A percentile compares a stretch with the other conserved stretches of the same genome.
Evolutionary conservation across 768 basidiomycete genomes (phyloP).

Genomic region (Leucocoprinus birnbaumii): DNA sequence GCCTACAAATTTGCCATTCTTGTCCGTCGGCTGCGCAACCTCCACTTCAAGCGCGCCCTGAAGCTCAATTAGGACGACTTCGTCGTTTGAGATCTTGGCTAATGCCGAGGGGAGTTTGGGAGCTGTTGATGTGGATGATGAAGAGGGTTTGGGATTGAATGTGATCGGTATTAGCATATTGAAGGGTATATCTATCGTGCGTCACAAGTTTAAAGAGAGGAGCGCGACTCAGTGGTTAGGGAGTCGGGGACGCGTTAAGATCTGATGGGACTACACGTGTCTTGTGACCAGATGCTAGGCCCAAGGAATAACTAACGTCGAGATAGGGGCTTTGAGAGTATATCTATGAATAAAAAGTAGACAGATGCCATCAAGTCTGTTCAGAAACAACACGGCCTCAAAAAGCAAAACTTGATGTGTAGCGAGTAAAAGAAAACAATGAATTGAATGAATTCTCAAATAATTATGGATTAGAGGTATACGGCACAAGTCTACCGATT

Average conservation of each 20-base stretch:
- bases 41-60: slow-evolving; percentile 83
- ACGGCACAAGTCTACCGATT: neutral
- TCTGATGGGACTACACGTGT: neutral
- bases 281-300: neutral
- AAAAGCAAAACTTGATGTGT: too few relatives aligned
- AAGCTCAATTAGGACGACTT: slow-evolving; percentile 81
- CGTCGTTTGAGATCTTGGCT: slow-evolving; percentile 72
- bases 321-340: too few relatives aligned
- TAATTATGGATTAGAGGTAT: neutral
- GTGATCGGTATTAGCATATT: slow-evolving; percentile 71
- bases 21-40: slow-evolving; percentile 42
- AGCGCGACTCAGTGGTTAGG: too few relatives aligned
- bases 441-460: neutral
- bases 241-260: too few relatives aligned
- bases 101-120: slow-evolving; percentile 59
- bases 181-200: too few relatives aligned
- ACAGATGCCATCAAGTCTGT: too few relatives aligned
- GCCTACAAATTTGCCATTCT: slow-evolving; percentile 76
- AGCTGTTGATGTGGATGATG: slow-evolving; percentile 23
- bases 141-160: slow-evolving; percentile 21
- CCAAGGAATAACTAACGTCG: too few relatives aligned
- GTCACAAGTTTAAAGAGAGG: neutral
- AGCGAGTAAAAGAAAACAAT: too few relatives aligned
- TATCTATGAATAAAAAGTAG: too few relatives aligned
- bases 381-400: too few relatives aligned